These are phyloP conservation scores for Didymella exigua DNA, from an alignment of 2,329 filamentous ascomycete species.

Conservation along the genomic window DNA sequence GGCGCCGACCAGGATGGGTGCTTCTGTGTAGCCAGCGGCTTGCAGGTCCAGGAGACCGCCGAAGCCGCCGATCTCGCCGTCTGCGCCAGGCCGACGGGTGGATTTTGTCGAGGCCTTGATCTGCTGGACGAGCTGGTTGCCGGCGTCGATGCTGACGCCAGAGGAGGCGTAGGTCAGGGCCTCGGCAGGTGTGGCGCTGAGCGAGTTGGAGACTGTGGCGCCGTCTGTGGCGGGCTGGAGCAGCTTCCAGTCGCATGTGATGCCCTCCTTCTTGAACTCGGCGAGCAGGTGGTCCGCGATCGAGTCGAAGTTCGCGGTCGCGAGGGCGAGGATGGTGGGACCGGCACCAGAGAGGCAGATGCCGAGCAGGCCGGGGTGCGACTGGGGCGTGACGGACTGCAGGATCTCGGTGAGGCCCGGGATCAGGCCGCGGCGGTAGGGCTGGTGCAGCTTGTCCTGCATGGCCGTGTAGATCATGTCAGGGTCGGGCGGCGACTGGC, in stretches of 20 bases:
- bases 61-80: conserved; percentile 94
- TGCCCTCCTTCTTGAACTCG: conserved; percentile 72
- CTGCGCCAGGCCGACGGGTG: conserved; percentile 83
- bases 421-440: conserved; percentile 89
- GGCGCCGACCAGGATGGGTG: conserved; percentile 85
- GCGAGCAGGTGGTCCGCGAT: conserved; percentile 82
- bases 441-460: conserved; percentile 98
- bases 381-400: conserved; percentile 84
- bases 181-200: conserved; percentile 25
- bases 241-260: conserved; percentile 84
- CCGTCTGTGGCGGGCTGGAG: conserved; percentile 83
- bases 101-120: conserved; percentile 91
- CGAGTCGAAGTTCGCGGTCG: conserved; percentile 84
- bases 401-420: conserved; percentile 91
- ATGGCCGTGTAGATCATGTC: conserved; percentile 96
- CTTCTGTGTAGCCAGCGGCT: conserved; percentile 72
- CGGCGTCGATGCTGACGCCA: conserved; percentile 91
- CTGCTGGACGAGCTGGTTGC: conserved; percentile 87
- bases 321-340: conserved; percentile 90
- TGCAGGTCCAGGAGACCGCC: conserved; percentile 84
- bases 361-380: conserved; percentile 85
- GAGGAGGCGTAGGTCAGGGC: conserved; percentile 86
- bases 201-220: conserved; percentile 47
- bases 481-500: conserved; percentile 86
- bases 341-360: conserved; percentile 95